These are phyloP conservation scores for Usnea hakonensis DNA, from an alignment of 495 filamentous ascomycete genomes.

Conservation along the genomic window DNA sequence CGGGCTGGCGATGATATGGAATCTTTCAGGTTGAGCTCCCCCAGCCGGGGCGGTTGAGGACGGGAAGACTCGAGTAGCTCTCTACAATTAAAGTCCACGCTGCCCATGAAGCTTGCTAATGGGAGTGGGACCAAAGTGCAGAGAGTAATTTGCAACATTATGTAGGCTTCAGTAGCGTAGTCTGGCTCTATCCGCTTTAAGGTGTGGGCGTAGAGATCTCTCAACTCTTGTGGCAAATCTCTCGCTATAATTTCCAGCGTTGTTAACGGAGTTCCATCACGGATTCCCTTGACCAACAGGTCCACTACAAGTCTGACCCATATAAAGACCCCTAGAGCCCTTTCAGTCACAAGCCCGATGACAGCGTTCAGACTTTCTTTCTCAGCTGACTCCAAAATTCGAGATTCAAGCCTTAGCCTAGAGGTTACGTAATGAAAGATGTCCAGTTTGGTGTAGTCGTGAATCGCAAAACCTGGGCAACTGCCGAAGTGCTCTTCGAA, in stretches of 20 bases:
- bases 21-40: too few relatives aligned
- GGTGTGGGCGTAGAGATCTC: constrained; percentile 20
- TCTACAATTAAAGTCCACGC: not conserved
- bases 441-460: constrained; percentile 22
- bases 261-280: constrained; percentile 17
- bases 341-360: constrained; percentile 14
- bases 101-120: constrained; percentile 2
- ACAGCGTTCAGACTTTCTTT: not conserved
- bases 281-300: constrained; percentile 17
- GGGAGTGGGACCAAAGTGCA: constrained; percentile 10
- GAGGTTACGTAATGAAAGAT: constrained; percentile 19
- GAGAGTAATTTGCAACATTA: constrained; percentile 21
- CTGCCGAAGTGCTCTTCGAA: constrained; percentile 16
- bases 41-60: too few relatives aligned
- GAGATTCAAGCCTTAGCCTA: constrained; percentile 8
- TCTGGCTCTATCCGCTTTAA: constrained; percentile 13
- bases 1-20: not conserved
- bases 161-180: constrained; percentile 17
- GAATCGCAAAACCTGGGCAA: constrained; percentile 23
- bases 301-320: constrained; percentile 29
- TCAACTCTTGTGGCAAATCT: constrained; percentile 18
- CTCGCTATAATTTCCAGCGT: constrained; percentile 7
- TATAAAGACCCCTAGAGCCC: constrained; percentile 27
- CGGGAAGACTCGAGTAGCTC: too few relatives aligned
- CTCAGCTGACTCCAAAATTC: not conserved